Conservation (phyloP, 352 stramenopile genomes). For the Peronosclerospora sorghi region DNA sequence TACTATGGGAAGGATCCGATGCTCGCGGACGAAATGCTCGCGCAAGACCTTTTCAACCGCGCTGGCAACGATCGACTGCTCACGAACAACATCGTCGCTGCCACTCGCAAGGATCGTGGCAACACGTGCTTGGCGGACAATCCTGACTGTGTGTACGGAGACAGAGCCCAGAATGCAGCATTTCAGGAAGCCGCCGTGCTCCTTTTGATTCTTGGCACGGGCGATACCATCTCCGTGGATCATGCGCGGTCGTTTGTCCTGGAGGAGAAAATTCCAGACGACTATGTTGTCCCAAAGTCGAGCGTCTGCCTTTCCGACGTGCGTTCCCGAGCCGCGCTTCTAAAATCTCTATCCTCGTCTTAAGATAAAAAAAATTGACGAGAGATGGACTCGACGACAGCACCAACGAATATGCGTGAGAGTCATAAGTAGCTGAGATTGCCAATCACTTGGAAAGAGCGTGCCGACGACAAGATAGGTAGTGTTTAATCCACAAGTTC, state of each 20-base stretch:
- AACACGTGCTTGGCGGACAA: constrained; percentile 17
- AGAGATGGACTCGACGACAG: too few relatives aligned
- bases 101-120: constrained; percentile 15
- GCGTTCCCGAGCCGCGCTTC: too few relatives aligned
- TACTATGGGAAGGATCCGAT: constrained; percentile 18
- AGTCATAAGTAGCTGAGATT: too few relatives aligned
- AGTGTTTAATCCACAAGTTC: too few relatives aligned
- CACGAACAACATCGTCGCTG: constrained; percentile 9
- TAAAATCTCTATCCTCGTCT: too few relatives aligned
- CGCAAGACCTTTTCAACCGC: constrained; percentile 11
- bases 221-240: constrained; percentile 20
- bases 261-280: constrained; percentile 25
- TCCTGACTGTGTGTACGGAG: constrained; percentile 19
- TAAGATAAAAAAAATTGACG: too few relatives aligned
- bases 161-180: constrained; percentile 8
- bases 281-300: constrained; percentile 6
- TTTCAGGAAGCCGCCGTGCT: constrained; percentile 22
- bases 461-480: too few relatives aligned
- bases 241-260: constrained; percentile 18
- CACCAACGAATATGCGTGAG: too few relatives aligned
- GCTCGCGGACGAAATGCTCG: constrained; percentile 11
- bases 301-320: too few relatives aligned
- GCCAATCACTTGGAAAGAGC: too few relatives aligned
- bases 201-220: constrained; percentile 17
- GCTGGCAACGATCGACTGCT: constrained; percentile 11